Base-by-base conservation (phyloP, 2,329 filamentous ascomycete genomes). In the Nannizzia gypsea region DNA sequence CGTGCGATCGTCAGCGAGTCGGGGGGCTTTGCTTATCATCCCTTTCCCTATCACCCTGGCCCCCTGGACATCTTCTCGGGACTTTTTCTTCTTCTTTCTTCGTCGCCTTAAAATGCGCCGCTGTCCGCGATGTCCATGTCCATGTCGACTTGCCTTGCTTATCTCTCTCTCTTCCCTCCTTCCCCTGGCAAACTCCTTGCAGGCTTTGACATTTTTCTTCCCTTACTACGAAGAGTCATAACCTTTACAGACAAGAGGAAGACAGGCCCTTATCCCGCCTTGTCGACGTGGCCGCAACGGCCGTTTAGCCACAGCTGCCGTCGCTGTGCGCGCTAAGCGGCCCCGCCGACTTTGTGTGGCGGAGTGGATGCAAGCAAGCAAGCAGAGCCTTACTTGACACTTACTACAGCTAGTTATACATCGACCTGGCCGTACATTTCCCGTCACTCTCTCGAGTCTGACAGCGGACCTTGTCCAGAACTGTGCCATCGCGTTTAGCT, bases 331-430 rank as follows among this genome's bases (percentile, higher is more conserved):
- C 26, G 40, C 40, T 58, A 44, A 46, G 56, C 56, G 56, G 40
- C 61, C 61, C 61, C 61, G 61, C 61, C 42, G 61, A 60, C 54
- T 13, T n/a, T 31, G 42, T 59, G 61, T 63, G 61, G 61, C 61
- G 61, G 60, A 63, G 61, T 56, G 15, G 46, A 24, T 44, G 56
- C 56, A 58, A 24, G 22, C 17, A 22, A n/a, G 22, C 22, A 11
- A 26, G 44, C 44, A 50, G 44, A 50, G 22, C 44, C 44, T 22
- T 36, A 36, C 31, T 36, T 36, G 31, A 36, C 31, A 11, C 31
- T 36, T 36, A 36, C 31, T 36, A 36, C 13, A 36, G 31, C 6
- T 22, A 50, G 24, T 22, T 52, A 52, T 52, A 52, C 48, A 52
- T 52, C 22, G 38, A 31, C 42, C 42, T 22, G 24, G 22, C 24